Evolutionary conservation across 1,284 basidiomycete species (phyloP).

Genomic region (Ganoderma leucocontextum): DNA sequence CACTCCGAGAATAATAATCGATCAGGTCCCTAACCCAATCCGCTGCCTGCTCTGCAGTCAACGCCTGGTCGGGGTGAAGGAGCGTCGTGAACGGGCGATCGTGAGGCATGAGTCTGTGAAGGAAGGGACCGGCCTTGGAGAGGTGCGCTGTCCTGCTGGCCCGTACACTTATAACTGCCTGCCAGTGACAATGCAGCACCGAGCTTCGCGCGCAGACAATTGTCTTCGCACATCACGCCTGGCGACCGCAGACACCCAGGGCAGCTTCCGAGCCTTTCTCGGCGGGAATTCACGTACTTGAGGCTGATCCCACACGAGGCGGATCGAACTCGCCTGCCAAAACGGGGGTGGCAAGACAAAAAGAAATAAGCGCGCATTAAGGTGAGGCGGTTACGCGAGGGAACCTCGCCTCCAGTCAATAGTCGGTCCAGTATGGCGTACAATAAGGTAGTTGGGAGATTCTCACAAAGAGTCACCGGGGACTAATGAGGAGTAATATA

Average conservation of each 20-base stretch:
- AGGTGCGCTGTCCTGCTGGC: constrained; percentile 9
- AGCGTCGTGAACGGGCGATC: constrained; percentile 9
- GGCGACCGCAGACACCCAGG: constrained; percentile 12
- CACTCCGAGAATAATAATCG: constrained; percentile 9
- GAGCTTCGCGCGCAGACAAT: constrained; percentile 25
- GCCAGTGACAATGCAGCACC: constrained; percentile 18
- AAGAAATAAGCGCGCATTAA: constrained; percentile 12
- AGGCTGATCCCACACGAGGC: not conserved
- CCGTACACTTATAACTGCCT: constrained; percentile 23
- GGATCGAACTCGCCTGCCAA: constrained; percentile 4
- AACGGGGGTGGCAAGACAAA: constrained; percentile 22
- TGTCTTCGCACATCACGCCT: constrained; percentile 15
- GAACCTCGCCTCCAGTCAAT: not conserved
- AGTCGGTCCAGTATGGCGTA: not conserved
- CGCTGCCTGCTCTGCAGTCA: constrained; percentile 26
- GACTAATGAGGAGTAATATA: not conserved
- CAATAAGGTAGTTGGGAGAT: constrained; percentile 18
- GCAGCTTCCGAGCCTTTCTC: constrained; percentile 5
- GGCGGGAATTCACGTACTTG: not conserved
- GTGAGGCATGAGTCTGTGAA: constrained; percentile 26
- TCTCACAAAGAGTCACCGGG: constrained; percentile 28
- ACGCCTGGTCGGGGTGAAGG: constrained; percentile 24
- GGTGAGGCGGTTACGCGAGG: constrained; percentile 7
- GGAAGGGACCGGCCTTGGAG: constrained; percentile 31
- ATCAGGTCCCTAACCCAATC: constrained; percentile 21